Conservation (phyloP, 306 rosid species). For the Biancaea sappan region DNA sequence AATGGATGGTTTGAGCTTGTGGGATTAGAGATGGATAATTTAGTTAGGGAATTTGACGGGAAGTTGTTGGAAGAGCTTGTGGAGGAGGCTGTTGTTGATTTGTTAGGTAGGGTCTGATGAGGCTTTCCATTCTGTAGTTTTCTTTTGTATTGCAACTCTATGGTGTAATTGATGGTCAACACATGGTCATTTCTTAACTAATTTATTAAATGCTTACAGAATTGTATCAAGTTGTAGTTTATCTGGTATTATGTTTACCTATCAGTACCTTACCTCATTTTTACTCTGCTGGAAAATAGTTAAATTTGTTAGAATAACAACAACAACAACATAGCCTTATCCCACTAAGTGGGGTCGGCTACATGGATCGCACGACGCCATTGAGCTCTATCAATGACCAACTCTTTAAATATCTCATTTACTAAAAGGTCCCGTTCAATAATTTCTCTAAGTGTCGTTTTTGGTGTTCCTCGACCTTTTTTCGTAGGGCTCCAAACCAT, state of each 20-base stretch:
- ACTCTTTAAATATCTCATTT: no score
- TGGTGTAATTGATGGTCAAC: constrained; percentile 52
- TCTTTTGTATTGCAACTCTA: constrained; percentile 37
- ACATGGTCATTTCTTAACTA: constrained; percentile 43
- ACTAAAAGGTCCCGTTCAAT: no score
- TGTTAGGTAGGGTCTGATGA: constrained; percentile 47
- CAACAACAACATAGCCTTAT: no score
- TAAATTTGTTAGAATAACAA: no score
- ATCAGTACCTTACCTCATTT: background rate
- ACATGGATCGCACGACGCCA: no score
- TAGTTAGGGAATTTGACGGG: constrained; percentile 71
- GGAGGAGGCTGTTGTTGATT: constrained; percentile 69
- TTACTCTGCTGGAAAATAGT: background rate
- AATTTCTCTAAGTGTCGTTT: no score
- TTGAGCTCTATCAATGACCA: no score
- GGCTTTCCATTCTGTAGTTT: constrained; percentile 18
- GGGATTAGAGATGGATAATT: constrained; percentile 63
- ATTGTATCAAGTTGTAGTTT: constrained; percentile 24
- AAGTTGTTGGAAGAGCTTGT: constrained; percentile 76
- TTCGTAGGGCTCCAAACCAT: no score
- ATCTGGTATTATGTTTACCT: background rate
- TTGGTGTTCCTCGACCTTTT: no score
- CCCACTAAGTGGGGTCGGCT: no score
- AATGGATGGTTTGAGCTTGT: constrained; percentile 68
- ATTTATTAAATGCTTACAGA: constrained; percentile 53